A percentile compares a stretch with the other conserved stretches of the same genome.
phyloP scores from a whole-genome alignment of 2,329 filamentous ascomycete species.

The Cercospora sp. region DNA sequence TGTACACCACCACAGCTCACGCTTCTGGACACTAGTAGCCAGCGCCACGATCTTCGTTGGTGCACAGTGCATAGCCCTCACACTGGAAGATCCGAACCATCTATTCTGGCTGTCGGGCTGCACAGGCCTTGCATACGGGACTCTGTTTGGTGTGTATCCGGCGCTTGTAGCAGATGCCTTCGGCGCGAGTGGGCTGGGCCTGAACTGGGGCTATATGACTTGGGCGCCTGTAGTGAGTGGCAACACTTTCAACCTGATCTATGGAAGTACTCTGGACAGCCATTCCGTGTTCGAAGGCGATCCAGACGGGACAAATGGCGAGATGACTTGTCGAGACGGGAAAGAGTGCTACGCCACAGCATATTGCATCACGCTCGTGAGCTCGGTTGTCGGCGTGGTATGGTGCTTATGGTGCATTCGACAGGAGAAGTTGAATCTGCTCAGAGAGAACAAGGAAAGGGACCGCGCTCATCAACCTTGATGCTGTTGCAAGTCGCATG shows the following conservation, averaged over 20 bases:
- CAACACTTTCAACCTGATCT: conserved; percentile 90
- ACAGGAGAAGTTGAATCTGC: conserved; percentile 33
- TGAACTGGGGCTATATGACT: conserved; percentile 97
- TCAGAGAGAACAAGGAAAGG: conserved; percentile 24
- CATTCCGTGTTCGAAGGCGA: conserved; percentile 72
- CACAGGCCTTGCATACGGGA: conserved; percentile 86
- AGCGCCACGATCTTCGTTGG: conserved; percentile 75
- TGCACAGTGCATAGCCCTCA: conserved; percentile 75
- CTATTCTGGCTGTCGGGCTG: conserved; percentile 77
- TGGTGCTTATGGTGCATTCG: conserved; percentile 70
- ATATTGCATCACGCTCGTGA: conserved; percentile 74
- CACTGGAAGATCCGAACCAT: conserved; percentile 72
- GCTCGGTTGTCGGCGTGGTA: conserved; percentile 67
- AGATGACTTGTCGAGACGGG: conserved; percentile 74
- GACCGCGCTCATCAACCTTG: conserved; percentile 24
- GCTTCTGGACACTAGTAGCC: conserved; percentile 85
- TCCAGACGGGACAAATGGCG: conserved; percentile 37
- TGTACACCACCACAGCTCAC: conserved; percentile 75
- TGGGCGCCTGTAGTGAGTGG: conserved; percentile 82
- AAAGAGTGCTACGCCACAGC: conserved; percentile 77
- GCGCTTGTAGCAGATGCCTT: conserved; percentile 85
- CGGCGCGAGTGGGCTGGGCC: conserved; percentile 81
- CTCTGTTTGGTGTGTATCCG: conserved; percentile 91
- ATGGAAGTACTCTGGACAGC: conserved; percentile 77
- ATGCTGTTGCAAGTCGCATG: neutral